Conservation (phyloP, 495 filamentous ascomycete genomes). For the Penicillium dipodomyicola region DNA sequence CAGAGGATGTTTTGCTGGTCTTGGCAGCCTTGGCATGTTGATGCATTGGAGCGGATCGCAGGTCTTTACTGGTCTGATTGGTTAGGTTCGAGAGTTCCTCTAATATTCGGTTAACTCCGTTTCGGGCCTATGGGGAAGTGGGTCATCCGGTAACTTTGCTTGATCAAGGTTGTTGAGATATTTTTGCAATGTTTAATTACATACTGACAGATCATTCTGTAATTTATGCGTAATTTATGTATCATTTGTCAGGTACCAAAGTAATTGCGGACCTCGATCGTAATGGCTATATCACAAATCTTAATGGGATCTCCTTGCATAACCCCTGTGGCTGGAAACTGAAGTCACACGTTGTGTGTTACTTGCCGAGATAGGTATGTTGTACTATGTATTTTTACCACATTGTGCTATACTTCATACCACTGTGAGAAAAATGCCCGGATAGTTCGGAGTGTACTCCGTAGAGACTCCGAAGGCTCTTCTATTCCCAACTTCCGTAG, state of each 20-base stretch:
- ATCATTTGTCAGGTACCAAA: background rate
- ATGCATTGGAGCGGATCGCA: background rate
- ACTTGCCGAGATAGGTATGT: background rate
- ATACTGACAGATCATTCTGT: background rate
- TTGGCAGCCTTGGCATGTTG: conserved; percentile 15
- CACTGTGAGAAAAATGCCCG: background rate
- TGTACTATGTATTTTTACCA: background rate
- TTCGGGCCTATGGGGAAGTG: background rate
- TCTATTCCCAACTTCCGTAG: background rate
- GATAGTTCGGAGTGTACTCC: background rate
- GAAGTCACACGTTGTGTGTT: background rate
- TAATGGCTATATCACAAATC: background rate
- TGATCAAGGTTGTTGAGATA: background rate
- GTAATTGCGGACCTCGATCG: background rate
- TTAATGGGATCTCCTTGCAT: background rate
- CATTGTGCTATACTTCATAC: background rate
- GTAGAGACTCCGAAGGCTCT: background rate
- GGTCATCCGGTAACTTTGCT: background rate
- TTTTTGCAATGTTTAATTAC: background rate
- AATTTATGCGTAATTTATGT: background rate
- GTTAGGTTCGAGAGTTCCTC: conserved; percentile 16
- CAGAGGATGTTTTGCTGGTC: background rate
- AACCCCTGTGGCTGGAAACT: background rate
- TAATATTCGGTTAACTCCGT: background rate
- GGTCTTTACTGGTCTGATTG: conserved; percentile 6